Percentiles rank a stretch among this genome's conserved stretches.
Evolutionary conservation across 2,329 filamentous ascomycete species (phyloP).

Genomic region (Fusarium sambucinum): DNA sequence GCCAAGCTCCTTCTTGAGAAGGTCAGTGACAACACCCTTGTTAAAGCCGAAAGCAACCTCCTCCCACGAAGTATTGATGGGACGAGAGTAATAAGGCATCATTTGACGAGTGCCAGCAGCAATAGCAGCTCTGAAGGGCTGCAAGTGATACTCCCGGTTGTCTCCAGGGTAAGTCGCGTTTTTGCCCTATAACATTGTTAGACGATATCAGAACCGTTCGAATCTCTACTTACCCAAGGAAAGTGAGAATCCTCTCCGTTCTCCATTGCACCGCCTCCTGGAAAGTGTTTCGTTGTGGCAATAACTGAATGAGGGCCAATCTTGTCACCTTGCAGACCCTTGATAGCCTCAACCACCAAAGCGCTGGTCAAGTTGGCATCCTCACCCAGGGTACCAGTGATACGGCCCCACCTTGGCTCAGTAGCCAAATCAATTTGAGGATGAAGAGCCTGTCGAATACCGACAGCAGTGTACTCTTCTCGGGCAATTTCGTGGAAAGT

Average conservation of each 20-base stretch:
- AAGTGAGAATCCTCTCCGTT: slow-evolving; percentile 67
- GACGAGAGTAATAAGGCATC: slow-evolving; percentile 65
- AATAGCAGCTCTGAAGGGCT: slow-evolving; percentile 64
- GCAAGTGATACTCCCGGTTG: slow-evolving; percentile 63
- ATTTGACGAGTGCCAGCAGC: slow-evolving; percentile 63
- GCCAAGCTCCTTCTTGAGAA: slow-evolving; percentile 61
- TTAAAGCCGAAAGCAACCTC: slow-evolving; percentile 65
- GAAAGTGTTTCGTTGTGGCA: slow-evolving; percentile 67
- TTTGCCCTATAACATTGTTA: slow-evolving; percentile 56
- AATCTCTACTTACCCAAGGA: slow-evolving; percentile 44
- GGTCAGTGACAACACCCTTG: slow-evolving; percentile 62
- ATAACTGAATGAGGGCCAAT: slow-evolving; percentile 60
- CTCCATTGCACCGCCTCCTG: slow-evolving; percentile 62
- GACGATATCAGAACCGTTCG: slow-evolving; percentile 25
- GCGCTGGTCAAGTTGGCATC: slow-evolving; percentile 57
- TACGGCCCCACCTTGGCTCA: slow-evolving; percentile 64
- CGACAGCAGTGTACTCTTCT: slow-evolving; percentile 59
- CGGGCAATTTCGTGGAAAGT: slow-evolving; percentile 63
- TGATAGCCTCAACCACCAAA: slow-evolving; percentile 59
- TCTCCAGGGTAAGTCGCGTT: slow-evolving; percentile 63
- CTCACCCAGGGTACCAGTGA: slow-evolving; percentile 61
- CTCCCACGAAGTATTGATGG: slow-evolving; percentile 60
- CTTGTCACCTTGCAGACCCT: slow-evolving; percentile 60
- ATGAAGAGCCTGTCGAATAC: slow-evolving; percentile 61
- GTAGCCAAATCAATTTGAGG: slow-evolving; percentile 65